Conservation (phyloP, 305 asterid genomes). For the Nicotiana rustica region DNA sequence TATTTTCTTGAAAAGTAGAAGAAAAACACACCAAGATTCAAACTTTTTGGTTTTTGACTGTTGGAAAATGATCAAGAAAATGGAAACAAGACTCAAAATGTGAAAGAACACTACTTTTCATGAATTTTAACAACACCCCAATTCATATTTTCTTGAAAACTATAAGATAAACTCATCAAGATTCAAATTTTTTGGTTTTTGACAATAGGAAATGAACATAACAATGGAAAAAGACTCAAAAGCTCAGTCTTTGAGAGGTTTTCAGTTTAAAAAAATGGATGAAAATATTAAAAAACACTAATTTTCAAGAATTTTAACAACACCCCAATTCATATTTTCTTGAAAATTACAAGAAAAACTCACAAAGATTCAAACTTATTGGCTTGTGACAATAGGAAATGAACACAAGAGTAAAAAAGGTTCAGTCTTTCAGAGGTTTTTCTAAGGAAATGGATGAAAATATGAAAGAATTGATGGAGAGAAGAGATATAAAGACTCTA, state of each 20-base stretch:
- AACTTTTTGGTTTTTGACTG: constrained; percentile 38
- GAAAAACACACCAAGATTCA: constrained; percentile 27
- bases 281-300: neutral
- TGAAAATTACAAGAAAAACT: constrained; percentile 6
- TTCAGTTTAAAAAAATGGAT: neutral
- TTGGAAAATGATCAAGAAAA: constrained; percentile 23
- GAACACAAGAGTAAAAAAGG: neutral
- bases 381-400: neutral
- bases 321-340: neutral
- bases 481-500: constrained; percentile 37
- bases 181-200: constrained; percentile 35
- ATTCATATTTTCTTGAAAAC: constrained; percentile 39
- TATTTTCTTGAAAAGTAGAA: constrained; percentile 36
- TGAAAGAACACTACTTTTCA: neutral
- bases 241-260: neutral
- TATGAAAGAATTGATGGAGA: constrained; percentile 15
- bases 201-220: constrained; percentile 34
- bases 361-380: neutral
- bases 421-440: neutral
- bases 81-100: constrained; percentile 25
- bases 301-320: neutral
- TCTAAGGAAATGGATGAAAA: neutral
- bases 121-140: neutral
- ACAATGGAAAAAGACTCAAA: neutral
- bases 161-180: constrained; percentile 29